phyloP scores from a whole-genome alignment of 2,329 filamentous ascomycete species.

The Sporothrix dimorphospora region DNA sequence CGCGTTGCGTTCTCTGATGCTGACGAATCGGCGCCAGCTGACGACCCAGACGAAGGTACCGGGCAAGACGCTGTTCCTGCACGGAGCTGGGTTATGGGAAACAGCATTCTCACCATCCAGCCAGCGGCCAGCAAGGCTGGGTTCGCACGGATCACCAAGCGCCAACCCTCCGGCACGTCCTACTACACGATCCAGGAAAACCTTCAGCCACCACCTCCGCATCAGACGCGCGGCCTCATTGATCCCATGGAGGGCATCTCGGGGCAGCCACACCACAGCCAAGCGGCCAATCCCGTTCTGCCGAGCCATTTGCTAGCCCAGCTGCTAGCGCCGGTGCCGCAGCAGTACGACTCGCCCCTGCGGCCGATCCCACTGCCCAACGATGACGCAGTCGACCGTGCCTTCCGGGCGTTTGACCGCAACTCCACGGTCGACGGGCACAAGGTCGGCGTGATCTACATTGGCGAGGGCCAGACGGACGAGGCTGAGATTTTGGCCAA shows the following conservation, averaged over 20 bases:
- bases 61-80: conserved; percentile 61
- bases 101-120: conserved; percentile 74
- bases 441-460: conserved; percentile 93
- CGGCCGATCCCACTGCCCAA: conserved; percentile 76
- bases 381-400: conserved; percentile 70
- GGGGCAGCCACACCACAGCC: conserved; percentile 39
- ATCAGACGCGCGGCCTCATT: conserved; percentile 45
- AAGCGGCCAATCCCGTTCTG: conserved; percentile 64
- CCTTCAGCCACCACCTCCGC: conserved; percentile 60
- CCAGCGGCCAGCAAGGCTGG: conserved; percentile 65
- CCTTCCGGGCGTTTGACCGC: conserved; percentile 80
- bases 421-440: conserved; percentile 91
- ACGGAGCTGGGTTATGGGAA: conserved; percentile 72
- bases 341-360: conserved; percentile 56
- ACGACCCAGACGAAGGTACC: conserved; percentile 66
- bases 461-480: conserved; percentile 80
- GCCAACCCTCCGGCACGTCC: conserved; percentile 70
- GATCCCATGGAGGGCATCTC: conserved; percentile 27
- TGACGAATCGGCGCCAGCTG: conserved; percentile 65
- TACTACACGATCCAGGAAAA: conserved; percentile 63
- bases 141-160: conserved; percentile 71
- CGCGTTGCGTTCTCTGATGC: conserved; percentile 83
- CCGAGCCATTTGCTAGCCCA: conserved; percentile 75
- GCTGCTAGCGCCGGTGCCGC: conserved; percentile 65
- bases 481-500: conserved; percentile 88